A percentile compares a stretch with the other conserved stretches of the same genome.
Evolutionary conservation across 805 yeast species (phyloP).

Genomic region (Torulaspora microellipsoides): DNA sequence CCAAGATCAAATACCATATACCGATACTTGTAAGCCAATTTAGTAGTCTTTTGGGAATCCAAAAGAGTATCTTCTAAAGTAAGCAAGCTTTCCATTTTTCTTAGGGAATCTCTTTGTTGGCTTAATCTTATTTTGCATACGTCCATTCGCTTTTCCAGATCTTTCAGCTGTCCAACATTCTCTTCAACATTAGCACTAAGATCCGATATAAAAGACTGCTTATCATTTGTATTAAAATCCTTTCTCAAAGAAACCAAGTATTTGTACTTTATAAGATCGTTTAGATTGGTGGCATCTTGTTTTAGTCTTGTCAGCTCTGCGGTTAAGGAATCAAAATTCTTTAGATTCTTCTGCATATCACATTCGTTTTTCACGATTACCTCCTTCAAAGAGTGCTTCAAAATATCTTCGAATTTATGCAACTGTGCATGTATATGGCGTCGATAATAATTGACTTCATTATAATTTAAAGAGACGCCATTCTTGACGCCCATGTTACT

Average conservation of each 20-base stretch:
- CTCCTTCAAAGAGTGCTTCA: slow-evolving; percentile 22
- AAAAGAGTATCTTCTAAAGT: slow-evolving; percentile 17
- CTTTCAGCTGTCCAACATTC: slow-evolving; percentile 24
- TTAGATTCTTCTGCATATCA: slow-evolving; percentile 26
- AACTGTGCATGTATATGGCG: slow-evolving; percentile 23
- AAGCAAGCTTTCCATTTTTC: slow-evolving; percentile 26
- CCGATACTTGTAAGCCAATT: slow-evolving; percentile 15
- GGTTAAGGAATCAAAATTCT: slow-evolving; percentile 25
- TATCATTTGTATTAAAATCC: slow-evolving; percentile 28
- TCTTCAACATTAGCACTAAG: slow-evolving; percentile 12
- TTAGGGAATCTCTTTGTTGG: slow-evolving; percentile 25
- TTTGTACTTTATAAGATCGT: slow-evolving; percentile 27
- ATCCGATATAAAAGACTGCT: slow-evolving; percentile 24
- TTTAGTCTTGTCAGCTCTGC: slow-evolving; percentile 30
- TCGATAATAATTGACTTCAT: slow-evolving; percentile 23
- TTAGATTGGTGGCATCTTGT: slow-evolving; percentile 20
- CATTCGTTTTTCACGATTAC: slow-evolving; percentile 27
- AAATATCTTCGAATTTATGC: slow-evolving; percentile 22
- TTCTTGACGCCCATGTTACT: slow-evolving; percentile 3
- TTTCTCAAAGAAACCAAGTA: slow-evolving; percentile 28
- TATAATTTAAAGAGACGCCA: slow-evolving; percentile 13
- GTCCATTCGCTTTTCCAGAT: slow-evolving; percentile 29
- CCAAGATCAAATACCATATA: slow-evolving; percentile 13
- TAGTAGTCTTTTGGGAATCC: slow-evolving; percentile 17
- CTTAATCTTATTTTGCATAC: slow-evolving; percentile 18